phyloP scores from a whole-genome alignment of 441 rosid species.

The Arabidopsis lyrata region DNA sequence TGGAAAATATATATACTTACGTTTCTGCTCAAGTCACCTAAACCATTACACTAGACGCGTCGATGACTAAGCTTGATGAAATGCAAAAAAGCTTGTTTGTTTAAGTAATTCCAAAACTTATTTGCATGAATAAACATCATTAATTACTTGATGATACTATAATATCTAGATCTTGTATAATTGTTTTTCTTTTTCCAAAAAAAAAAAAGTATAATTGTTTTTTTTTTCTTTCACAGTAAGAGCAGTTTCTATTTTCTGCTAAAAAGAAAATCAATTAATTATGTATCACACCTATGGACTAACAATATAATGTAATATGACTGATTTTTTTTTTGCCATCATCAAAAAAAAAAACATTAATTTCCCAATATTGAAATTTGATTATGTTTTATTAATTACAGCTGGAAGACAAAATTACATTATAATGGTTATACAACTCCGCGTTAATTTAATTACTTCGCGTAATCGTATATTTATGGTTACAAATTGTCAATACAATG shows the following conservation, averaged over 20 bases:
- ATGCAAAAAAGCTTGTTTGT: not conserved
- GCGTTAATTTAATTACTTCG: conserved; percentile 29
- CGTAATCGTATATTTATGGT: conserved; percentile 23
- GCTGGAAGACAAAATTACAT: not conserved
- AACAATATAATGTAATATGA: conserved; percentile 5
- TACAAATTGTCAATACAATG: conserved; percentile 1
- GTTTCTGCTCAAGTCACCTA: conserved; percentile 9
- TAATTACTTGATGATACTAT: not conserved
- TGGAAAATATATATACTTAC: not conserved
- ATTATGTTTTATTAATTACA: conserved; percentile 10
- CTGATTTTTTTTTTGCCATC: not conserved
- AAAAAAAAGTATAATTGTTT: too few species aligned
- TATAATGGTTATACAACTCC: conserved; percentile 1
- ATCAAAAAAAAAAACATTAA: not conserved
- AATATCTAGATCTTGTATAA: not conserved
- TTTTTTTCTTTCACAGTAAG: not conserved
- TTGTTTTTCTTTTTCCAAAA: too few species aligned
- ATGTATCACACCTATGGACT: conserved; percentile 2
- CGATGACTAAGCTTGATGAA: conserved; percentile 3
- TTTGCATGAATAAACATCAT: not conserved
- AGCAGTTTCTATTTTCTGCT: not conserved
- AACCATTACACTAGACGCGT: conserved; percentile 34
- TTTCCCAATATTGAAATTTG: not conserved
- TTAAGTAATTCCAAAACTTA: not conserved
- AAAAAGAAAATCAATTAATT: conserved; percentile 3